Evolutionary conservation across 164 flowering plant genomes (phyloP), one percentile per base, ranked within the genome.

Genomic region (Paratinospora sagittata): DNA sequence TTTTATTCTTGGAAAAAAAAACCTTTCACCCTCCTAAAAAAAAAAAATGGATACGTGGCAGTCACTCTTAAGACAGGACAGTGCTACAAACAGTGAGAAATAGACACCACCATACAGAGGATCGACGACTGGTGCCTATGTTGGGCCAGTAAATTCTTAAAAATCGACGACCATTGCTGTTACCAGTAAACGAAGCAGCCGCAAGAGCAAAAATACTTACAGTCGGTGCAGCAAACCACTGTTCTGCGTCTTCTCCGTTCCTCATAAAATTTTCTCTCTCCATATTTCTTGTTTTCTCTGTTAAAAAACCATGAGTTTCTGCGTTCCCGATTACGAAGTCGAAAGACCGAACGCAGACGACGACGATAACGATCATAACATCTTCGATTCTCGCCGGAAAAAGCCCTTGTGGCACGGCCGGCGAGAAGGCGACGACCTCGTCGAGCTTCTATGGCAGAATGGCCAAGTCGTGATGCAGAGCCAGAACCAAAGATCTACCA

Each of bases 381-480:
- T n/a, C 39, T 36, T 36, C 39, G 39, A 36, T 36, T 36, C 39
- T 36, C 39, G 39, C 39, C 8, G 6, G 3, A 36, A 36, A 36
- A 36, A 36, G 39, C 6, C 39, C 17, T 19, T 13, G 16, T 65
- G 4, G 69, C 47, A 24, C 47, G 9, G 17, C 71, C 1, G 63
- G 71, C 21, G 16, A 23, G 57, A 52, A 0, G 93, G 84, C 2
- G 90, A 90, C 14, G 93, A 86, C 19, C 79, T 94, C 33, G 81
- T 89, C 88, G 98, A 94, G 83, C 80, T 94, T 58, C 69, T 90
- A 27, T 94, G 98, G 97, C 91, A 85, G 33, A 83, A 94, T 78
- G 97, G 97, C 0, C 89, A 83, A 61, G 84, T 88, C n/a, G 88
- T 90, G 36, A 73, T 83, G 82, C 93, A 89, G 19, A 82, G 82